Base-by-base conservation (phyloP, 2,329 filamentous ascomycete species). In the Venturia oleaginea region DNA sequence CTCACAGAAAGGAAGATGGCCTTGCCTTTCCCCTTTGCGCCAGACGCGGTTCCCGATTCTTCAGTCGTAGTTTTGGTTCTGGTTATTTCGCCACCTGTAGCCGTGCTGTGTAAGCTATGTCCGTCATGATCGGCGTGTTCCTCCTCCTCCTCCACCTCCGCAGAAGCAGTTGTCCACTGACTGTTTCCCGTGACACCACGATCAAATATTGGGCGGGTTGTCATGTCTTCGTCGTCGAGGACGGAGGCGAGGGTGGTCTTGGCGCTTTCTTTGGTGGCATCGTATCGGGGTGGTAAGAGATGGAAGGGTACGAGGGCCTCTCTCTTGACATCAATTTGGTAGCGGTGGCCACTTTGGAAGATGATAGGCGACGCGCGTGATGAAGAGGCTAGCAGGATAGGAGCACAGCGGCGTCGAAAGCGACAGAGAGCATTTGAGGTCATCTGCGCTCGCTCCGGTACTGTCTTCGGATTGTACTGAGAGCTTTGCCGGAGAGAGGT, bases 391-490 rank as follows among this genome's bases (percentile, higher is more conserved):
- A 76, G 73, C 15, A 81, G 69, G 6, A 79, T 71, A 1, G 79
- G 79, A 61, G 78, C 75, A 67, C 79, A 81, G 37, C 79, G 76
- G 7, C 76, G 74, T 62, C 78, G 76, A 71, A 81, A 81, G 63
- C 79, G 76, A 19, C 60, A 37, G 4, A 62, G 38, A 22, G 65
- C 61, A 8, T 37, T 42, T 1, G 51, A 34, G 5, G 40, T 32
- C 37, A 63, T 65, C 10, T 43, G 42, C 2, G 63, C 24, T 17
- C 62, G 46, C 4, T 55, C 51, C 13, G 54, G n/a, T 15, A 38
- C 37, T n/a, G 63, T 51, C 24, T 64, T 64, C 13, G 63, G 63
- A 42, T 64, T 55, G 55, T 60, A 51, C 22, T 6, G 13, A 11
- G 32, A 38, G 34, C 15, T 61, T 48, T 46, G 55, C 15, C 27